Evolutionary conservation across 345 rosid genomes (phyloP), one percentile per base, ranked within the genome.

Genomic region (Lumnitzera littorea): DNA sequence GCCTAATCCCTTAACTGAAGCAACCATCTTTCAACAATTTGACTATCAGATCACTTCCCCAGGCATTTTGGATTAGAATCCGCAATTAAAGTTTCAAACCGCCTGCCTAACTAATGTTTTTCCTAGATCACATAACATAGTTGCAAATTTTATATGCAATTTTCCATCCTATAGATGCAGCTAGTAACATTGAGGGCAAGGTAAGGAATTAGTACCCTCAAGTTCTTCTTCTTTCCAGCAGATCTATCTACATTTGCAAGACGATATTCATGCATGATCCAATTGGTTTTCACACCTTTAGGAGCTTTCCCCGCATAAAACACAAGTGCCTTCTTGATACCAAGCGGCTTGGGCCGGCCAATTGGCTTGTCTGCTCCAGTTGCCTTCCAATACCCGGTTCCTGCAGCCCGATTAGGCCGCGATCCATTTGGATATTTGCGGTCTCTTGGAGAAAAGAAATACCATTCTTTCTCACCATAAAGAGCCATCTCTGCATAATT

Each of bases 261-360:
- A 49, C 96, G 92, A 62, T 91, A 91, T 62, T 91, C 98, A 5
- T 91, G 98, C 98, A 91, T 91, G 53, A 92, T 92, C 98, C 98
- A 92, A 52, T 92, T 85, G 64, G 98, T 91, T 60, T 91, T 91
- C 16, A 86, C 63, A 3, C 92, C 98, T 66, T 64, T 84, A 0
- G 89, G 91, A 13, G 96, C 96, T 69, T 89, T 92, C 0, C 95
- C 98, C 0, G 96, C 85, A 50, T 91, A 91, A 67, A 91, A 91
- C 53, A 91, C 98, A 1, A 92, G 84, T 0, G 98, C 91, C 56
- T 92, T 89, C 74, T 92, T 92, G 2, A 92, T 87, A 20, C 89
- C 96, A 0, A 85, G 72, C 1, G 94, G 5, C 60, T 78, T 83
- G 11, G 98, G 98, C 50, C 68, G 82, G 1, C 98, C 96, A 4